Conservation (phyloP, 2,329 filamentous ascomycete genomes). For the Cytospora piceae region DNA sequence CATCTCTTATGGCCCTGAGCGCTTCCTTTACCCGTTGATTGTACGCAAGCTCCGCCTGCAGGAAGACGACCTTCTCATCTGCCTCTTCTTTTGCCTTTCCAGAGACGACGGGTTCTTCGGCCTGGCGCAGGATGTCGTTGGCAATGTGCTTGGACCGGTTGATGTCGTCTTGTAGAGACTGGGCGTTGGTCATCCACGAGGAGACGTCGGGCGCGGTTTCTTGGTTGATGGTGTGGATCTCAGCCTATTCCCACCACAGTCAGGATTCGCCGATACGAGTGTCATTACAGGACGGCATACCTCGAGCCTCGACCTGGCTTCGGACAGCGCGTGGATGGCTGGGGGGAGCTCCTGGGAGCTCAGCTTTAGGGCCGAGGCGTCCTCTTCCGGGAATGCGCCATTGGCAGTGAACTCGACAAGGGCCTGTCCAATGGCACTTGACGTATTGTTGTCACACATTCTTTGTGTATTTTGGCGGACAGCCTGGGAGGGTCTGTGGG, state of each 20-base stretch:
- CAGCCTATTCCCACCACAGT: conserved; percentile 49
- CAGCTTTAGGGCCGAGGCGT: conserved; percentile 45
- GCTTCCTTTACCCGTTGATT: conserved; percentile 59
- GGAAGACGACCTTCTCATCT: conserved; percentile 58
- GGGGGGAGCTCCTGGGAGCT: conserved; percentile 42
- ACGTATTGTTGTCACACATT: conserved; percentile 13
- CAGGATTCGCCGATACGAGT: neutral
- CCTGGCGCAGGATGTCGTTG: conserved; percentile 77
- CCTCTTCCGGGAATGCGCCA: conserved; percentile 52
- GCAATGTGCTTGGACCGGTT: conserved; percentile 78
- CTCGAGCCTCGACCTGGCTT: conserved; percentile 50
- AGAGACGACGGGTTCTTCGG: conserved; percentile 64
- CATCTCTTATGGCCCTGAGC: conserved; percentile 56
- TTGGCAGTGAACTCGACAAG: conserved; percentile 65
- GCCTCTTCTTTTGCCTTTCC: conserved; percentile 58
- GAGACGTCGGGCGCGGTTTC: conserved; percentile 80
- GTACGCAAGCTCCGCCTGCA: conserved; percentile 62
- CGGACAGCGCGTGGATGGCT: conserved; percentile 47
- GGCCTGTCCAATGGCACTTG: conserved; percentile 53
- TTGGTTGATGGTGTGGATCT: conserved; percentile 77
- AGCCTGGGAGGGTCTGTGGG: no score
- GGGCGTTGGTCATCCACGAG: conserved; percentile 83
- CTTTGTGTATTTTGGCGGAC: neutral
- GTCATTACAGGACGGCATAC: conserved; percentile 37
- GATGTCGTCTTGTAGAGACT: conserved; percentile 83